Percentiles rank a stretch among this genome's conserved stretches.
Evolutionary conservation across 139 green algal species (phyloP).

Genomic region (Desmodesmus armatus): DNA sequence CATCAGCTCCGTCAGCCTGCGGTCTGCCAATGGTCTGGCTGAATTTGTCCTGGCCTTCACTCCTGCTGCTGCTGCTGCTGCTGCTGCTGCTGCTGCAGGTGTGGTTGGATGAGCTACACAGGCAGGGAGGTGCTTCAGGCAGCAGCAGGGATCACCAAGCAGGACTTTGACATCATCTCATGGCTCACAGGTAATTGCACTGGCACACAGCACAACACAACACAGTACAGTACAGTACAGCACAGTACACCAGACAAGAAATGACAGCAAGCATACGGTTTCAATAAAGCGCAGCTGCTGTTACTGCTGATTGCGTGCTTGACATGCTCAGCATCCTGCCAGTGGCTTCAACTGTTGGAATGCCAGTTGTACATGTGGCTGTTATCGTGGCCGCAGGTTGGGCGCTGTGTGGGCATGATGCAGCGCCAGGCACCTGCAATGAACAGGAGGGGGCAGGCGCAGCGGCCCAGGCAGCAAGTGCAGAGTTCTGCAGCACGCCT

Average conservation of each 20-base stretch:
- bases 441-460: background rate
- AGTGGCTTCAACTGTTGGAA: background rate
- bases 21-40: background rate
- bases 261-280: background rate
- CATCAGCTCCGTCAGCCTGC: background rate
- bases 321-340: background rate
- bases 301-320: background rate
- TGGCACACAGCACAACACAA: background rate
- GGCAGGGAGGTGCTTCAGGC: conserved; percentile 42
- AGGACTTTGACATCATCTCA: background rate
- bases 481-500: background rate
- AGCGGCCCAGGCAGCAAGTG: background rate
- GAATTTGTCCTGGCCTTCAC: background rate
- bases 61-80: conserved; percentile 3
- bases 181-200: conserved; percentile 31
- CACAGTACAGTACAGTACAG: background rate
- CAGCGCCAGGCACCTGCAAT: background rate
- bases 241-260: background rate
- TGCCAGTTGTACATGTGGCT: background rate
- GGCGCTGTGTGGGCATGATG: conserved; percentile 27
- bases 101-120: conserved; percentile 76
- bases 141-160: background rate
- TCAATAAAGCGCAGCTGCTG: no score
- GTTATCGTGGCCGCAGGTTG: background rate
- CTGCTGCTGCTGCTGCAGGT: conserved; percentile 46